Percentiles rank a stretch among this genome's conserved stretches.
These are phyloP conservation scores for Tricholoma matsutake DNA, from an alignment of 768 basidiomycete species.

Conservation along the genomic window DNA sequence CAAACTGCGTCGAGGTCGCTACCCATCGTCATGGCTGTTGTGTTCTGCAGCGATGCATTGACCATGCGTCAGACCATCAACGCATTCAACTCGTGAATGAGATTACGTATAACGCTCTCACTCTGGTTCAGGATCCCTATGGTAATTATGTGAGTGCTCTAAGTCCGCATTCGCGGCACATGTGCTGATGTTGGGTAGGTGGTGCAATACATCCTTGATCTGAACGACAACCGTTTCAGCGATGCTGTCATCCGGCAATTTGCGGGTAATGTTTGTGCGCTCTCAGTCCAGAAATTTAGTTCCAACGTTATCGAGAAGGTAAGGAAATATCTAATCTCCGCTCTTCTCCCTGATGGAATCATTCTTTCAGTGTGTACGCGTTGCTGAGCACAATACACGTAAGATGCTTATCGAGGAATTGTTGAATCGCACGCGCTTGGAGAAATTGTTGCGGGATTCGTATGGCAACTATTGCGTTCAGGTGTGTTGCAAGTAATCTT, in stretches of 20 bases:
- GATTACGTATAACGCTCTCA: conserved; percentile 97
- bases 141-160: conserved; percentile 74
- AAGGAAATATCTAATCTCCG: conserved; percentile 8
- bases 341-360: not conserved
- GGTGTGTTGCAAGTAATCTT: conserved; percentile 36
- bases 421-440: conserved; percentile 89
- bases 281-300: conserved; percentile 99
- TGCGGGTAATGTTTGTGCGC: conserved; percentile 92
- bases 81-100: conserved; percentile 96
- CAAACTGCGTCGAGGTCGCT: conserved; percentile 98
- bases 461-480: conserved; percentile 97
- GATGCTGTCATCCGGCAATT: conserved; percentile 98
- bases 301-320: conserved; percentile 99
- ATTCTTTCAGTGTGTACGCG: conserved; percentile 67
- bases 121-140: conserved; percentile 96
- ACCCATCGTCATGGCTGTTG: conserved; percentile 98
- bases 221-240: conserved; percentile 98
- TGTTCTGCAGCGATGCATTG: conserved; percentile 96
- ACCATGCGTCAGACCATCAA: conserved; percentile 95
- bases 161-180: not conserved
- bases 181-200: conserved; percentile 45
- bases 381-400: conserved; percentile 92
- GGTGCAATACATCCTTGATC: conserved; percentile 96
- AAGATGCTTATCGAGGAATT: conserved; percentile 95
- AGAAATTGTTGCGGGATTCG: conserved; percentile 94